Evolutionary conservation across 164 flowering plant species (phyloP).

Genomic region (Magnolia sinica): DNA sequence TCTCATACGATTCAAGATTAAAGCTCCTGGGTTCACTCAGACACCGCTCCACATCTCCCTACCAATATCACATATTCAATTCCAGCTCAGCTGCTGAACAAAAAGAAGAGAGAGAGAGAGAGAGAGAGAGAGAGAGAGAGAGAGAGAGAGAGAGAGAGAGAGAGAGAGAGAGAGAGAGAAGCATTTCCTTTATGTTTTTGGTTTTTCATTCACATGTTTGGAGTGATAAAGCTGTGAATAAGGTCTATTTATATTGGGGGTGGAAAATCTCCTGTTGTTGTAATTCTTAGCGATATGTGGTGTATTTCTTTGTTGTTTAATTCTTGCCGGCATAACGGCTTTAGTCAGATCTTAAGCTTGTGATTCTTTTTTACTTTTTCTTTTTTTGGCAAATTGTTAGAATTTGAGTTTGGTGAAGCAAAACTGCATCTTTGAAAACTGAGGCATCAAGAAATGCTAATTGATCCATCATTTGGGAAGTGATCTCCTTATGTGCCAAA

Average conservation of each 20-base stretch:
- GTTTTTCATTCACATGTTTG: background rate
- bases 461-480: too few species aligned
- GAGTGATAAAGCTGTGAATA: background rate
- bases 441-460: too few species aligned
- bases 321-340: background rate
- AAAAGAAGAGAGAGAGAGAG: too few species aligned
- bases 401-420: too few species aligned
- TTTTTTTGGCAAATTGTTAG: too few species aligned
- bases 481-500: too few species aligned
- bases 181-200: background rate
- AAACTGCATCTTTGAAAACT: too few species aligned
- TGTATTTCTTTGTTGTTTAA: background rate
- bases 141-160: background rate
- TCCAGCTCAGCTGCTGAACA: background rate
- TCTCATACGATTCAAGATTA: background rate
- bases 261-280: background rate
- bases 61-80: background rate
- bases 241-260: background rate
- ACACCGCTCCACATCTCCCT: background rate
- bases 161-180: background rate
- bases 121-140: too few species aligned
- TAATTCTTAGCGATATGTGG: background rate
- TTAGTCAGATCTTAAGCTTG: too few species aligned
- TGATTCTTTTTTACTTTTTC: too few species aligned
- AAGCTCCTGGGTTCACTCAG: background rate